These are phyloP conservation scores for Nannochloropsis gaditana DNA, from an alignment of 108 stramenopile genomes.

Conservation along the genomic window DNA sequence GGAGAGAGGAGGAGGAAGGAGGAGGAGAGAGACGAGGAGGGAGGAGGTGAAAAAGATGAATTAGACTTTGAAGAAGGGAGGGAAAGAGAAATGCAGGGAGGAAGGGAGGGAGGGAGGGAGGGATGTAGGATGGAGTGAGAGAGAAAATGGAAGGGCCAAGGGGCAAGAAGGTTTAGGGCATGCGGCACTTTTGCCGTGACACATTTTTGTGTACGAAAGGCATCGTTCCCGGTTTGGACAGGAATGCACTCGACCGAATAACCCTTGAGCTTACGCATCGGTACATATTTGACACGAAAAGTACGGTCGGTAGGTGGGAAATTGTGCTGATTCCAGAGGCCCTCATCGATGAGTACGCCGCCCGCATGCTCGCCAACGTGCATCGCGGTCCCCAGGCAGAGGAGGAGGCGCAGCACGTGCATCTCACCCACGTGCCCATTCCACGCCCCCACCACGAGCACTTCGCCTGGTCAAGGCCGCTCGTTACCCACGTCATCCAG, in stretches of 20 bases:
- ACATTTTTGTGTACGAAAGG: neutral
- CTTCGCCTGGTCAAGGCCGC: neutral
- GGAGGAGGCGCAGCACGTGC: conserved; percentile 2
- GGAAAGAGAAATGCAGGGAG: neutral
- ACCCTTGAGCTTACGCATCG: neutral
- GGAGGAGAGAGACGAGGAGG: no score
- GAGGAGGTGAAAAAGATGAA: no score
- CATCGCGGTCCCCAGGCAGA: neutral
- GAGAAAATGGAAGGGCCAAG: neutral
- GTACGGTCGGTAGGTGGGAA: neutral
- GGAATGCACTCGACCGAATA: neutral
- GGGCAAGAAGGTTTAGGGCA: neutral
- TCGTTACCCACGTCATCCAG: neutral
- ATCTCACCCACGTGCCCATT: neutral
- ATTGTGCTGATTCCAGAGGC: neutral
- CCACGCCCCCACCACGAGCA: neutral
- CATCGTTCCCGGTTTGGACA: neutral
- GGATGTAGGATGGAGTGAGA: neutral
- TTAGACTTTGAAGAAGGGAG: neutral
- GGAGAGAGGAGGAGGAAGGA: no score
- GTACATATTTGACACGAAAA: neutral
- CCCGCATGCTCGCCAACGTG: conserved; percentile 10
- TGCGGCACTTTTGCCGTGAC: neutral
- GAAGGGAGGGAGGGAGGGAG: neutral
- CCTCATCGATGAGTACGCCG: conserved; percentile 4